These are phyloP conservation scores for Ophiorrhiza pumila DNA, from an alignment of 257 asterid genomes.

Conservation along the genomic window DNA sequence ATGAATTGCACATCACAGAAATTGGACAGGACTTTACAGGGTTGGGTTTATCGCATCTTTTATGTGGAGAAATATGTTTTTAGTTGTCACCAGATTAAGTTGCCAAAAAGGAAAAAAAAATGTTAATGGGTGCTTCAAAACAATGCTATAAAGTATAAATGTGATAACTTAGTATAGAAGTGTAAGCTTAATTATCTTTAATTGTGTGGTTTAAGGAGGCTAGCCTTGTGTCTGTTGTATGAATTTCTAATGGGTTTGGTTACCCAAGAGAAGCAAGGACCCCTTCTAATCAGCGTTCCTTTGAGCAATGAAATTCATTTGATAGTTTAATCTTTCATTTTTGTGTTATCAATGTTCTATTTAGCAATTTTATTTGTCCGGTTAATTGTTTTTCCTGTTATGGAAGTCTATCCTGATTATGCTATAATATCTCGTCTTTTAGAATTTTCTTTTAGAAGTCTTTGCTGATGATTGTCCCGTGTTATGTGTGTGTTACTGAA, in stretches of 20 bases:
- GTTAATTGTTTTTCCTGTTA: background rate
- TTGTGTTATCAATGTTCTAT: background rate
- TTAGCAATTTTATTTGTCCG: background rate
- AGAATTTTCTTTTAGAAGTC: background rate
- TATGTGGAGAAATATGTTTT: background rate
- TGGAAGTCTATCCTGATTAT: background rate
- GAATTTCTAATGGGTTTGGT: background rate
- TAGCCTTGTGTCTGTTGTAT: background rate
- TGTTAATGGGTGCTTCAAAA: background rate
- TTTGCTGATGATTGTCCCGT: background rate
- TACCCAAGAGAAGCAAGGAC: background rate
- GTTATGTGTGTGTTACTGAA: background rate
- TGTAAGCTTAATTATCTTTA: background rate
- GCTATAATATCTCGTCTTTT: background rate
- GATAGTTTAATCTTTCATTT: background rate
- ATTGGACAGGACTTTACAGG: background rate
- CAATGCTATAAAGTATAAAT: background rate
- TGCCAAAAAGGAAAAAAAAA: background rate
- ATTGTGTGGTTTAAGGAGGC: background rate
- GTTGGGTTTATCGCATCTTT: background rate
- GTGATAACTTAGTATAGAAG: background rate
- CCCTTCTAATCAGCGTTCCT: background rate
- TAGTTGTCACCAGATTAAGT: background rate
- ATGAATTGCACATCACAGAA: background rate
- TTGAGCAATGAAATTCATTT: background rate